Evolutionary conservation across 805 yeast species (phyloP).

Genomic region (Candida verbasci): DNA sequence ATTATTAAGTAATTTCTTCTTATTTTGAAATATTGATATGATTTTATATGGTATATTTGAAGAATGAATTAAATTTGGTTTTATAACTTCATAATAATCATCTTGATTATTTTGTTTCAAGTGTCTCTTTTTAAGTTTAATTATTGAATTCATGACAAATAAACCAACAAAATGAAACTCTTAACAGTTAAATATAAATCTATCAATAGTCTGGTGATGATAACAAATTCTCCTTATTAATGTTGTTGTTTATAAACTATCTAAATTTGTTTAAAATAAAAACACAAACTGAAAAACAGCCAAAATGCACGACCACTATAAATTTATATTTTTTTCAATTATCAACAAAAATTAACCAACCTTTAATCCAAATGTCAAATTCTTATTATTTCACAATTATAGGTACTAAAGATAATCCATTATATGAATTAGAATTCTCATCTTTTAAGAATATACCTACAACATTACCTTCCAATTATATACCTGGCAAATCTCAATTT

Average conservation of each 20-base stretch:
- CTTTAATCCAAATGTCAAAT: not conserved
- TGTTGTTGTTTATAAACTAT: too few relatives aligned
- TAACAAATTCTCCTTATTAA: too few relatives aligned
- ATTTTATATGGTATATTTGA: conserved; percentile 31
- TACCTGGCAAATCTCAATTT: conserved; percentile 56
- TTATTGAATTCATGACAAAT: too few relatives aligned
- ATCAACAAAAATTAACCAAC: conserved; percentile 1
- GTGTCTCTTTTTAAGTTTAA: too few relatives aligned
- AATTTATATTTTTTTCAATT: too few relatives aligned
- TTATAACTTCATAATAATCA: conserved; percentile 22
- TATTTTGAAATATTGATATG: not conserved
- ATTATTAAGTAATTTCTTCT: not conserved
- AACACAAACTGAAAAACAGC: not conserved
- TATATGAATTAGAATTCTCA: conserved; percentile 85
- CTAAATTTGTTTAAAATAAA: too few relatives aligned
- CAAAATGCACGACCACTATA: not conserved
- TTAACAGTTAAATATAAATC: too few relatives aligned
- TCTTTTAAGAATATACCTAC: conserved; percentile 43
- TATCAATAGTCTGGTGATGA: too few relatives aligned
- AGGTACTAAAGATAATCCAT: conserved; percentile 80
- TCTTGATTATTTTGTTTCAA: too few relatives aligned
- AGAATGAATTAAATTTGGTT: conserved; percentile 35
- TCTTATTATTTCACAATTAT: conserved; percentile 87
- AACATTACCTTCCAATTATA: not conserved
- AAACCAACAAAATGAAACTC: too few relatives aligned